Evolutionary conservation across 2,329 filamentous ascomycete species (phyloP), one percentile per base, ranked within the genome.

Genomic region (Myotisia sp.): DNA sequence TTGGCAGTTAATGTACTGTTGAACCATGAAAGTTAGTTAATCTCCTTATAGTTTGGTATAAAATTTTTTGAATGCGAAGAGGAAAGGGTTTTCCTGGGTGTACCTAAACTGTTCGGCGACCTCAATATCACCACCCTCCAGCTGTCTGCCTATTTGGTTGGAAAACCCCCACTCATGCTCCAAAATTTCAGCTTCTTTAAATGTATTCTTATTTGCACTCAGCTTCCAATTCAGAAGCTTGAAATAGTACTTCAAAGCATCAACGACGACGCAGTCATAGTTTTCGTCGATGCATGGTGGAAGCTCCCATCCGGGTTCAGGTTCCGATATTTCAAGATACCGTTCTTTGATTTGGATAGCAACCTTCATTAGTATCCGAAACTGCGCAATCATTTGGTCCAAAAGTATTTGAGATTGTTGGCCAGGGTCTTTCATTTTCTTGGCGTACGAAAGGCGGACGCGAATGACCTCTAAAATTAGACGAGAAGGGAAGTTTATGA

Each of bases 161-260:
- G 82, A 92, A 50, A 95, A 95, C 37, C 85, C 84, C 90, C 90
- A 98, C 58, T 98, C 90, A 49, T 93, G 85, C 53, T 94, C 92
- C 30, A 98, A 63, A 43, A 98, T 79, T 64, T 98, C 90, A 5
- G 90, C 90, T 56, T 98, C 90, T 53, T 95, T 95, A 70, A 98
- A 98, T 0, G 86, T 94, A 60, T 95, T 98, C 56, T 94, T 95
- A 64, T 95, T 95, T 37, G 85, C 83, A 47, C 81, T 86, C 34
- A 98, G 65, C 57, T 95, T 95, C 84, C 86, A 95, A 53, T 95
- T 94, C 28, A 98, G 67, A 71, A 98, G 86, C 55, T 87, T 90
- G 68, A 98, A 98, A 59, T 98, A 98, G 56, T 93, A 95, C 54
- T 87, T 92, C 46, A 98, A 65, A 0, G 87, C 86, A 49, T 94